Conservation (phyloP, 345 rosid genomes). For the Eucalyptus pauciflora region DNA sequence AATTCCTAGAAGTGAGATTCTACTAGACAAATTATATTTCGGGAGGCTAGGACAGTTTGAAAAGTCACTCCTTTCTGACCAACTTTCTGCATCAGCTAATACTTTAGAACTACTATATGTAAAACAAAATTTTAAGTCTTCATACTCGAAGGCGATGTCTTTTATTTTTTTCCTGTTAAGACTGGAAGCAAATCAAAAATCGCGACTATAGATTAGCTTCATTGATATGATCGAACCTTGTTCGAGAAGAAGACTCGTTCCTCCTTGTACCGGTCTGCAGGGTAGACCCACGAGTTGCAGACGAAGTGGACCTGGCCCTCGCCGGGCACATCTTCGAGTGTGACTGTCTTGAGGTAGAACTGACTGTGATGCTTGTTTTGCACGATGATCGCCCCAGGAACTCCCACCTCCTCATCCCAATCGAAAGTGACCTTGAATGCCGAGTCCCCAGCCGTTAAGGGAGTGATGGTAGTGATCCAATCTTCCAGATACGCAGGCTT, state of each 20-base stretch:
- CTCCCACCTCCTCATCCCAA: constrained; percentile 18
- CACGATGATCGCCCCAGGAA: constrained; percentile 27
- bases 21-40: background rate
- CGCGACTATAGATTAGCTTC: background rate
- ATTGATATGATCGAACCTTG: constrained; percentile 6
- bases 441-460: constrained; percentile 16
- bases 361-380: constrained; percentile 26
- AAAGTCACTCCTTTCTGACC: background rate
- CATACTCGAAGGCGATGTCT: background rate
- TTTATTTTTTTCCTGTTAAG: background rate
- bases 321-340: constrained; percentile 28
- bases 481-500: constrained; percentile 18
- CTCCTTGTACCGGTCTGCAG: constrained; percentile 8
- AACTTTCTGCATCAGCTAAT: background rate
- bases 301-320: constrained; percentile 24
- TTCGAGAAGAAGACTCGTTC: constrained; percentile 28
- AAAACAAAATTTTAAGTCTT: background rate
- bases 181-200: background rate
- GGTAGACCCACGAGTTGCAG: constrained; percentile 46
- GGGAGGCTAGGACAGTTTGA: background rate
- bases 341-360: constrained; percentile 28
- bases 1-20: background rate
- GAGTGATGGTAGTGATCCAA: constrained; percentile 4
- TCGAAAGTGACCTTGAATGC: constrained; percentile 20
- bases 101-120: background rate